These are phyloP conservation scores for Beauveria varroae DNA, from an alignment of 2,329 filamentous ascomycete species.

Conservation along the genomic window DNA sequence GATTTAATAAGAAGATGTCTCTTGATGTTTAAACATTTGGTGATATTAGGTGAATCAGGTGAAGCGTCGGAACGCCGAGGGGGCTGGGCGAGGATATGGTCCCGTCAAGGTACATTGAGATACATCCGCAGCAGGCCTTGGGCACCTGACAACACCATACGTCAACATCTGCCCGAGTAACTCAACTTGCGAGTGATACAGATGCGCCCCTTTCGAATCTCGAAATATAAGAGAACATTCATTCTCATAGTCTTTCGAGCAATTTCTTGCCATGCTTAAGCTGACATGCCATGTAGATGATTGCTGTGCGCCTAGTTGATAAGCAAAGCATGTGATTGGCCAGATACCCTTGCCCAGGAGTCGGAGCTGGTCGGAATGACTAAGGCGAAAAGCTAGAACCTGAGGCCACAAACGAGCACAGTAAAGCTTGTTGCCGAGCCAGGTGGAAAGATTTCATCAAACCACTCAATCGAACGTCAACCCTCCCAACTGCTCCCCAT, in stretches of 20 bases:
- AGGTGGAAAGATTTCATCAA: constrained; percentile 44
- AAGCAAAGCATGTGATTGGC: constrained; percentile 26
- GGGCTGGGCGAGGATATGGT: not conserved
- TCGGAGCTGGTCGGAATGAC: constrained; percentile 38
- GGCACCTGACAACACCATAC: constrained; percentile 1
- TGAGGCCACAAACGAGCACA: constrained; percentile 38
- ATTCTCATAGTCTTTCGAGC: not conserved
- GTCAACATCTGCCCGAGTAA: not conserved
- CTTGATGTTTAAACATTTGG: not conserved
- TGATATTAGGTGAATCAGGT: not conserved
- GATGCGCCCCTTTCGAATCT: not conserved
- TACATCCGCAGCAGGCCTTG: not conserved
- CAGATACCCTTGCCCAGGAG: constrained; percentile 20
- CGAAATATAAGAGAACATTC: not conserved
- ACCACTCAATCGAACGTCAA: constrained; percentile 46
- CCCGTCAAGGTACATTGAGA: not conserved
- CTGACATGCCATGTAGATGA: not conserved
- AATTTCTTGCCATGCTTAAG: not conserved
- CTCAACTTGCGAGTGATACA: not conserved
- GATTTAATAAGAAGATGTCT: not conserved
- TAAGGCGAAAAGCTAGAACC: constrained; percentile 29
- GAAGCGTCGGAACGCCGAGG: not conserved
- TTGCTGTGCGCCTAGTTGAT: constrained; percentile 3
- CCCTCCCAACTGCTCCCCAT: constrained; percentile 55
- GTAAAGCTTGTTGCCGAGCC: constrained; percentile 39